Evolutionary conservation across 2,329 filamentous ascomycete genomes (phyloP).

Genomic region (Geoglossum cookeanum): DNA sequence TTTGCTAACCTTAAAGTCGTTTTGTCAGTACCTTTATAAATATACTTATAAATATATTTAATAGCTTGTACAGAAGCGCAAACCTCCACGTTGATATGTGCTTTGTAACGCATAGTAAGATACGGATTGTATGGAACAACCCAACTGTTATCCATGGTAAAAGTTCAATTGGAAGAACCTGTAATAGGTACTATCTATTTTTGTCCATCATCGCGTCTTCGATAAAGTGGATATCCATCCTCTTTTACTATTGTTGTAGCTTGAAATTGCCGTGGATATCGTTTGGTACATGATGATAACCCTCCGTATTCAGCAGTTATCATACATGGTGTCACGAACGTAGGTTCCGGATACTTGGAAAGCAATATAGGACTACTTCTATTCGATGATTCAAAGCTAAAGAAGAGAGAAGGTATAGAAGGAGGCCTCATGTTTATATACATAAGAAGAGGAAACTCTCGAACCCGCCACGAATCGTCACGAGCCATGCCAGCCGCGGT

Average conservation of each 20-base stretch:
- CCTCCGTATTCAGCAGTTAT: not conserved
- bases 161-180: not conserved
- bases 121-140: constrained; percentile 6
- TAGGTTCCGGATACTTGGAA: no score
- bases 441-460: no score
- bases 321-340: no score
- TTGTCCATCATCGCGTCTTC: not conserved
- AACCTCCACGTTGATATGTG: constrained; percentile 7
- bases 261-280: not conserved
- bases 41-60: constrained; percentile 9
- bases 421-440: no score
- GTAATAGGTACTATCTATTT: not conserved
- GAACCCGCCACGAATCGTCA: no score
- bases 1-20: not conserved
- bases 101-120: constrained; percentile 4
- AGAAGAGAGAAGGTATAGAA: no score
- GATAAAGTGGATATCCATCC: not conserved
- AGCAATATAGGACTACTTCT: no score
- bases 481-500: no score
- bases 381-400: no score
- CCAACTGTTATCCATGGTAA: constrained; percentile 4
- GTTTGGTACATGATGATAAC: not conserved
- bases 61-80: constrained; percentile 4
- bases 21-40: constrained; percentile 7
- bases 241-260: not conserved